A percentile compares a stretch with the other conserved stretches of the same genome.
phyloP scores from a whole-genome alignment of 257 asterid genomes.

The Solanum dulcamara region DNA sequence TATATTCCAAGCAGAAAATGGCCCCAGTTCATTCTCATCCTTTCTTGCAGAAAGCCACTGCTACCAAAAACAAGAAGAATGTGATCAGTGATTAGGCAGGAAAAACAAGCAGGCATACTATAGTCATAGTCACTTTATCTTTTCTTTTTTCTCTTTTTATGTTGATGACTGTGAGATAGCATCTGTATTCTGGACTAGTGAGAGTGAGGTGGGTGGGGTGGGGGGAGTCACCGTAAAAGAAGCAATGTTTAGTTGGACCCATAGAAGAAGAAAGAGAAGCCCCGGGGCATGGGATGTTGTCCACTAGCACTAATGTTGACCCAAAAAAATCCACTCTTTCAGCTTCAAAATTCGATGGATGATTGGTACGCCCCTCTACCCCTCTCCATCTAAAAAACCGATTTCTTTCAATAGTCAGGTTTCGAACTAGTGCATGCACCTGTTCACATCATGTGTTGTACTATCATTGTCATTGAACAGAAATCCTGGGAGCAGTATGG shows the following conservation, averaged over 20 bases:
- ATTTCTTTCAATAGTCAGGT: neutral
- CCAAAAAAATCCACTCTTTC: neutral
- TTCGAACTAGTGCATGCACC: neutral
- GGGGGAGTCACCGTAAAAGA: neutral
- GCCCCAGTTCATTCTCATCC: conserved; percentile 70
- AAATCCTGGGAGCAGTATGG: neutral
- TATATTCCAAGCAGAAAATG: conserved; percentile 89
- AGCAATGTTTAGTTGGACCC: neutral
- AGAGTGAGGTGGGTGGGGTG: neutral
- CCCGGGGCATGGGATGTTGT: neutral
- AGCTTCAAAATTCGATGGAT: neutral
- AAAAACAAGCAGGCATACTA: neutral
- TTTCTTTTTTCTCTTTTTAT: neutral
- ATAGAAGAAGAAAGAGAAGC: neutral
- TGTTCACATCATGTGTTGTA: neutral
- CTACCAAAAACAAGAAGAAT: conserved; percentile 15
- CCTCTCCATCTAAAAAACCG: neutral
- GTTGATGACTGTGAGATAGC: neutral
- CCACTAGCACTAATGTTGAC: neutral
- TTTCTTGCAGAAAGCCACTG: conserved; percentile 86
- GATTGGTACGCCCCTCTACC: neutral
- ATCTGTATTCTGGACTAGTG: neutral
- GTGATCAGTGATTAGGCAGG: neutral
- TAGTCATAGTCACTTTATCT: neutral
- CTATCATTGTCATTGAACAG: neutral